phyloP scores from a whole-genome alignment of 2,329 filamentous ascomycete genomes.

The Nigrograna mackinnonii region DNA sequence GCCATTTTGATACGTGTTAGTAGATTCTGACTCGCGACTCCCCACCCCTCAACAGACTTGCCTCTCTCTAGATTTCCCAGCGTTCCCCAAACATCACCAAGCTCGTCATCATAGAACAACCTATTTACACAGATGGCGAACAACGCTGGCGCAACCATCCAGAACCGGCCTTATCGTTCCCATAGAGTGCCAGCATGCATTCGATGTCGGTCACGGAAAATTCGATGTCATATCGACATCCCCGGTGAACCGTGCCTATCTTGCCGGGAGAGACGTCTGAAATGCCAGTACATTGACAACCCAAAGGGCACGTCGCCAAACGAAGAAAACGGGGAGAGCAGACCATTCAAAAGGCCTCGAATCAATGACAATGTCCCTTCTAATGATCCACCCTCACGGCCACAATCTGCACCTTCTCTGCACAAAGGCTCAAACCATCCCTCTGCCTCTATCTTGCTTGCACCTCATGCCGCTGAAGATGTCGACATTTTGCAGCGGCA shows the following conservation, averaged over 20 bases:
- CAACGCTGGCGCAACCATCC: conserved; percentile 29
- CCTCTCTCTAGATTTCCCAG: too few species aligned
- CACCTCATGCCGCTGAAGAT: conserved; percentile 46
- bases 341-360: conserved; percentile 29
- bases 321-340: conserved; percentile 23
- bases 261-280: conserved; percentile 41
- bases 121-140: too few species aligned
- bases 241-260: conserved; percentile 42
- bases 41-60: too few species aligned
- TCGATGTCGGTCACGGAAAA: conserved; percentile 45
- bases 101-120: too few species aligned
- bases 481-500: conserved; percentile 45
- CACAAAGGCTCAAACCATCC: conserved; percentile 34
- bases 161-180: conserved; percentile 46
- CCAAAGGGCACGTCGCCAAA: conserved; percentile 22
- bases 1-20: too few species aligned
- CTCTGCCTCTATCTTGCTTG: conserved; percentile 43
- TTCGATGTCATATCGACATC: conserved; percentile 46
- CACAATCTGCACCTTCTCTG: conserved; percentile 26
- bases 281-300: conserved; percentile 40
- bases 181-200: conserved; percentile 48
- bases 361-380: conserved; percentile 23
- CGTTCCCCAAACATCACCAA: too few species aligned
- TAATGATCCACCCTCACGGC: conserved; percentile 20
- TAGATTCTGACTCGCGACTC: too few species aligned